Evolutionary conservation across 208 protist genomes (phyloP), one percentile per base, ranked within the genome.

Genomic region (Trypanosomatidae sp.): DNA sequence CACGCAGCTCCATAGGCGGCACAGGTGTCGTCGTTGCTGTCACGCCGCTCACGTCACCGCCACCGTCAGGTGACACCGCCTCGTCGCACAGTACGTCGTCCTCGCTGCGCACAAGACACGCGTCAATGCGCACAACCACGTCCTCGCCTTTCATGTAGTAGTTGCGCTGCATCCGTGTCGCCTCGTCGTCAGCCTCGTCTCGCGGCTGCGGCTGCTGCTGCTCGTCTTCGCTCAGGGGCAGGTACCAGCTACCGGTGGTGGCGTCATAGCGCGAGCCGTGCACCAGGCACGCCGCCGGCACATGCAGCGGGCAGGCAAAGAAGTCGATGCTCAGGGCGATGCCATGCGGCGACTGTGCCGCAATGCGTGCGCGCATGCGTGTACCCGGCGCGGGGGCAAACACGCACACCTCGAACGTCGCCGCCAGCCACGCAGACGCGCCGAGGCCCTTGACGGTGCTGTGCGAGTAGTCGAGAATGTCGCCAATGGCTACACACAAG

Each of bases 1-100:
- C 82, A 4, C 55, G 33, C 25, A 91, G 35, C 40, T 79, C 64
- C 82, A 91, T 91, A n/a, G n/a, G n/a, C n/a, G n/a, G n/a, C n/a
- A n/a, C n/a, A n/a, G n/a, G n/a, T n/a, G n/a, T n/a, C 15, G 71
- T 47, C 2, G 61, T 42, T 11, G 16, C n/a, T 2, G 25, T 8
- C 19, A 19, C 8, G 18, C 38, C 11, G 35, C 40, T 8, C 6
- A 11, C 51, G 22, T 2, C 28, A 21, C 21, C 32, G 19, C 32
- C 38, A 30, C 19, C 45, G 43, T 28, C 32, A n/a, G n/a, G n/a
- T n/a, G n/a, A n/a, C n/a, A n/a, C n/a, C n/a, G n/a, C n/a, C n/a
- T n/a, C n/a, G n/a, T n/a, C n/a, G n/a, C n/a, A n/a, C 18, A 32
- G 19, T 10, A 10, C 22, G 4, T 3, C 43, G 6, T 40, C 43